Base-by-base conservation (phyloP, 208 protist genomes). In the Wallacemonas collosoma region DNA sequence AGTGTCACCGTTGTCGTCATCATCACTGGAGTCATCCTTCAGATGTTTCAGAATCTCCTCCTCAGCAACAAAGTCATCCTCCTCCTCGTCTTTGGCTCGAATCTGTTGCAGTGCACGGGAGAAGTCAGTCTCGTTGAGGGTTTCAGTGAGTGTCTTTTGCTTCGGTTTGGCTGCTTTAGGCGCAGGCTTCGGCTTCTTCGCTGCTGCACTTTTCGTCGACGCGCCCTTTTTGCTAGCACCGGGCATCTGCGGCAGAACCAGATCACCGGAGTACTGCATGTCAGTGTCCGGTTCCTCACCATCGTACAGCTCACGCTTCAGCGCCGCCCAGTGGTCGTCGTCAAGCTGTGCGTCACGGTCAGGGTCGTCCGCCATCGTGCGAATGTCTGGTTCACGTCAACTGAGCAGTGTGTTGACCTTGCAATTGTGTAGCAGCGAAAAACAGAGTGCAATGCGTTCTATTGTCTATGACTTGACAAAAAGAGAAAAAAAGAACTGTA, bases 101-200 rank as follows among this genome's bases (percentile, higher is more conserved):
- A 80, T 86, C n/a, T 83, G 77, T 68, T 79, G 82, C 44, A 95
- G 68, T 2, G 91, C 40, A 7, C 78, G 76, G 26, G 91, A 82
- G 79, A 94, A 90, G 48, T 94, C 88, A n/a, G 71, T 54, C n/a
- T 83, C 72, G 48, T 73, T 86, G 39, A 90, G 81, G n/a, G 87
- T 44, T 48, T 94, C 78, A 11, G 67, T 67, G 9, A 96, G 73
- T 17, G 89, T 96, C 50, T 90, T 72, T 66, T 96, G 91, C 69
- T 87, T 92, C 44, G 76, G 1, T 17, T 89, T 77, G 38, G 54
- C 55, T 4, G 43, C 40, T 26, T 65, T 81, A 17, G 43, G 69
- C 1, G 55, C 47, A 36, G 56, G 55, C n/a, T 74, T 80, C 66
- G 78, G 14, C 43, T 75, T 80, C 51, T 76, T 67, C 40, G 47